Evolutionary conservation across 148 eudicot species (phyloP).

Genomic region (Vaccinium myrtillus): DNA sequence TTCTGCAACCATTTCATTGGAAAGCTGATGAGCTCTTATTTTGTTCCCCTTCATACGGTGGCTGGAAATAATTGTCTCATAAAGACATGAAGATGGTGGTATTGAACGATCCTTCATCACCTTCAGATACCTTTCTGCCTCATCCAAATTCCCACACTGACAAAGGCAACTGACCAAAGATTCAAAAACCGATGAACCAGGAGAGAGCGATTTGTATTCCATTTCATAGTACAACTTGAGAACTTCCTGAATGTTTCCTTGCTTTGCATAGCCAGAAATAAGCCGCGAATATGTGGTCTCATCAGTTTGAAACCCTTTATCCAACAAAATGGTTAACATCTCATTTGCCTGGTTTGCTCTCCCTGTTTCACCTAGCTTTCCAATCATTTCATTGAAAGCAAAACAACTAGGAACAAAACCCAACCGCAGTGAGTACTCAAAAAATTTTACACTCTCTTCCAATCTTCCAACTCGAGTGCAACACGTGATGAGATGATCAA

Average conservation of each 20-base stretch:
- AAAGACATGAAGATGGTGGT: conserved; percentile 28
- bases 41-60: conserved; percentile 40
- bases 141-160: conserved; percentile 39
- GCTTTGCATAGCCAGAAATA: conserved; percentile 59
- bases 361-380: conserved; percentile 48
- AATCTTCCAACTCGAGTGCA: conserved; percentile 46
- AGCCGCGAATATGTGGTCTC: conserved; percentile 50
- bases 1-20: conserved; percentile 39
- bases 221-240: conserved; percentile 73
- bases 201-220: conserved; percentile 54
- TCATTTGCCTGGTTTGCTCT: conserved; percentile 48
- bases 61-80: conserved; percentile 39
- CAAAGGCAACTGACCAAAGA: conserved; percentile 45
- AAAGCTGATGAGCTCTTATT: conserved; percentile 38
- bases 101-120: conserved; percentile 53
- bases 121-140: conserved; percentile 62
- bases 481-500: conserved; percentile 50
- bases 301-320: conserved; percentile 68
- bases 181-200: conserved; percentile 40
- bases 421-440: conserved; percentile 49
- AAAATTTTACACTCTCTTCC: conserved; percentile 45
- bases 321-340: conserved; percentile 58
- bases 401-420: conserved; percentile 58
- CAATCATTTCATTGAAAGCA: conserved; percentile 60
- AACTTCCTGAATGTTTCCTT: conserved; percentile 51